Base-by-base conservation (phyloP, 208 protist species). In the Trypanosoma scelopori region DNA sequence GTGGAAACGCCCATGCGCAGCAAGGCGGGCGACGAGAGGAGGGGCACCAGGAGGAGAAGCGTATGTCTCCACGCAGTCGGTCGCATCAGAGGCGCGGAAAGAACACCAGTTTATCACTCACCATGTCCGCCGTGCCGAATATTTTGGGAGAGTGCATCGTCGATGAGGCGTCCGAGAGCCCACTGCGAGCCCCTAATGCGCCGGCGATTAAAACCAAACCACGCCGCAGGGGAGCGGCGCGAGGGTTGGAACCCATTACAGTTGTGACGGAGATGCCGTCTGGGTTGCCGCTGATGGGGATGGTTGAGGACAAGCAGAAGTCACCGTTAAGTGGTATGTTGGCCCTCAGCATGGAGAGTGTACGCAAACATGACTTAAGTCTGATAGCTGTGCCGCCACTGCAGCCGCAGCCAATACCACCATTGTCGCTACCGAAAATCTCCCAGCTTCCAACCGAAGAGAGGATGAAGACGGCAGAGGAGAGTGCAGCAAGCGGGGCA, bases 351-450 rank as follows among this genome's bases (percentile, higher is more conserved):
- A 56, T 35, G 32, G 55, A 25, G n/a, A 37, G 47, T 32, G 50
- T 56, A 2, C 60, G 49, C 16, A 43, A 5, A 3, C 60, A 56
- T 48, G 49, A 56, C 23, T 47, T 65, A 23, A 65, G 32, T 48
- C 15, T 65, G 37, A 23, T 16, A 23, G 60, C 28, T 13, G 12
- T 56, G 16, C 16, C 23, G 16, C 16, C 23, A 16, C 22, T 3
- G 12, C 46, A 20, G 3, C 27, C 20, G 27, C 46, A 20, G 9
- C 58, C 45, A 52, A 20, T 20, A 52, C 48, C 48, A 28, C 48
- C 57, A 1, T 7, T 43, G 4, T 39, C 43, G 9, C 30, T 63
- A 27, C 43, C 43, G 52, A 52, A 51, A 23, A 27, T 50, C 13
- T 6, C 9, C 5, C 18, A 11, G 16, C 4, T 63, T 20, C 27